A percentile compares a stretch with the other conserved stretches of the same genome.
These are phyloP conservation scores for Penicillium goetzii DNA, from an alignment of 495 filamentous ascomycete genomes.

Conservation along the genomic window DNA sequence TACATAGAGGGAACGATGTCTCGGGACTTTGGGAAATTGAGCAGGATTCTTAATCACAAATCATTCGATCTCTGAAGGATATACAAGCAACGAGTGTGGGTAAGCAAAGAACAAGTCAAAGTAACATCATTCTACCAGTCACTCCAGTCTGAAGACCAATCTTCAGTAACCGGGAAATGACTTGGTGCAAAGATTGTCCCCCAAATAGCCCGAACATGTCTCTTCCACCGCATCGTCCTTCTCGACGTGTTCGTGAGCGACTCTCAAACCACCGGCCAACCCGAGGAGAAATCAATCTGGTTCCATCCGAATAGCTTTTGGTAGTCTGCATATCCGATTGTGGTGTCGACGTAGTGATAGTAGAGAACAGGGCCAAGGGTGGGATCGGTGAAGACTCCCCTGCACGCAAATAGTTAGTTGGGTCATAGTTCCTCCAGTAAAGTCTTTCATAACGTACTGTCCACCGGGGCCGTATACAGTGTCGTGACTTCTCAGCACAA, in stretches of 20 bases:
- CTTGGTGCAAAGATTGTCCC: background rate
- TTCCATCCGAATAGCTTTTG: conserved; percentile 74
- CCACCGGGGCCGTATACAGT: conserved; percentile 76
- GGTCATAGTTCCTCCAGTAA: background rate
- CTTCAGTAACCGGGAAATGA: no score
- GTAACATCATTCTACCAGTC: background rate
- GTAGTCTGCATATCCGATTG: conserved; percentile 64
- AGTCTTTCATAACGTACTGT: conserved; percentile 47
- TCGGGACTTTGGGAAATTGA: no score
- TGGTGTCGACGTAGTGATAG: conserved; percentile 72
- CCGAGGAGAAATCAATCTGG: conserved; percentile 61
- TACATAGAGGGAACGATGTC: background rate
- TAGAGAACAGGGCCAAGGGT: conserved; percentile 61
- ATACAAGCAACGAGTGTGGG: background rate
- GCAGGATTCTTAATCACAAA: no score
- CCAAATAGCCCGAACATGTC: background rate
- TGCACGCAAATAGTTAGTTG: conserved; percentile 20
- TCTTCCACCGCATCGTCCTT: background rate
- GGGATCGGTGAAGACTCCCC: conserved; percentile 55
- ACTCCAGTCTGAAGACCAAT: background rate
- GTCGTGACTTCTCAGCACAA: conserved; percentile 64
- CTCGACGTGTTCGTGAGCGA: background rate
- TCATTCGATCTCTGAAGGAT: no score
- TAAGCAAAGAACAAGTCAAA: background rate
- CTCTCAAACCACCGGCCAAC: conserved; percentile 64